Evolutionary conservation across 2,329 filamentous ascomycete genomes (phyloP).

Genomic region (Aspergillus alliaceus): DNA sequence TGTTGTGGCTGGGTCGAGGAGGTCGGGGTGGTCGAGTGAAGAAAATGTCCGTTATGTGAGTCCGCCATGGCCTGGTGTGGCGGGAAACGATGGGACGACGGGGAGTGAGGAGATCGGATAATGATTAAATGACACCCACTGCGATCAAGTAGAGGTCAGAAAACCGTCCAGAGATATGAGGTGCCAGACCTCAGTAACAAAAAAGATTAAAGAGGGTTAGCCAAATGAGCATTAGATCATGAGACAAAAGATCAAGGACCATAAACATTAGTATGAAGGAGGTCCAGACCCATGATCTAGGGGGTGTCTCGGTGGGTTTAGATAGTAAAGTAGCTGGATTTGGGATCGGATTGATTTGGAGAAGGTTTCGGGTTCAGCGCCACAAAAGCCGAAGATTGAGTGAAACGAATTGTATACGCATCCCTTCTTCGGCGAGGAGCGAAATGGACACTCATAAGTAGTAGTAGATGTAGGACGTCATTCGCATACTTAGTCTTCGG

Average conservation of each 20-base stretch:
- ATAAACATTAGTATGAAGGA: not conserved
- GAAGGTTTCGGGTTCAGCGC: no score
- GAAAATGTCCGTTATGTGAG: constrained; percentile 59
- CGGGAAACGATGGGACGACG: not conserved
- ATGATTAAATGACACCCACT: not conserved
- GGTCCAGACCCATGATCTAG: not conserved
- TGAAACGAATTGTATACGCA: not conserved
- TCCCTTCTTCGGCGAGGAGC: not conserved
- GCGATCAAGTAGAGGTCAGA: not conserved
- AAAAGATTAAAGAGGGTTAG: not conserved
- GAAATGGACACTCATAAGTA: not conserved
- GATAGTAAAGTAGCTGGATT: not conserved
- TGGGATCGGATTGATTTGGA: not conserved
- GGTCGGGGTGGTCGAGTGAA: constrained; percentile 37
- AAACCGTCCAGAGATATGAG: constrained; percentile 5
- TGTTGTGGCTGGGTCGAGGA: constrained; percentile 24
- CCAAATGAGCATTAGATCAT: not conserved
- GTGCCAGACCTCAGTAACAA: constrained; percentile 12
- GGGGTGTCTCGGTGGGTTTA: not conserved
- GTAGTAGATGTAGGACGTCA: not conserved
- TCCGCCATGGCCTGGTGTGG: constrained; percentile 38
- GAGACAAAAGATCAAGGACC: not conserved
- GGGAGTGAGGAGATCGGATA: not conserved
- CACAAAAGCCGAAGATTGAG: not conserved
- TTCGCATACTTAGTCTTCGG: not conserved